phyloP scores from a whole-genome alignment of 2,329 filamentous ascomycete species.

The Pseudopithomyces chartarum region DNA sequence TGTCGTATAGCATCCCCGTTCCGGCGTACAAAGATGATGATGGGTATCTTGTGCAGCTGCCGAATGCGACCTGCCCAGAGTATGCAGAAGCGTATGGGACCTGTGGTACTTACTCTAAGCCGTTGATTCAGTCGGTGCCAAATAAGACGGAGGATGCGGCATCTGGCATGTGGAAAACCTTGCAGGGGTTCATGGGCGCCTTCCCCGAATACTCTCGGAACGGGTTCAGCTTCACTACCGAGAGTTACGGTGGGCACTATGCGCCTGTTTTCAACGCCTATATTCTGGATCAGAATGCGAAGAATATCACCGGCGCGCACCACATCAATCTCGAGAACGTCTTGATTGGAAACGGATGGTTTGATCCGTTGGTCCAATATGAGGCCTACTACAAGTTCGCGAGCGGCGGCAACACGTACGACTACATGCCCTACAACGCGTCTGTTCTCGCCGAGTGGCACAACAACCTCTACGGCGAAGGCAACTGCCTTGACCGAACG shows the following conservation, averaged over 20 bases:
- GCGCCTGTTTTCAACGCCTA: constrained; percentile 60
- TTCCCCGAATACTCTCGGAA: constrained; percentile 56
- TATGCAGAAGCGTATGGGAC: constrained; percentile 49
- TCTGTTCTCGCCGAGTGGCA: constrained; percentile 58
- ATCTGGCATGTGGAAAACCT: constrained; percentile 64
- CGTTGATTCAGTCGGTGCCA: constrained; percentile 56
- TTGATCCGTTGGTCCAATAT: constrained; percentile 61
- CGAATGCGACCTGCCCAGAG: constrained; percentile 56
- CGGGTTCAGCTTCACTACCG: constrained; percentile 61
- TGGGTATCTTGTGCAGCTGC: constrained; percentile 50
- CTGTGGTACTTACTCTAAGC: constrained; percentile 63
- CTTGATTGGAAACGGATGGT: constrained; percentile 65
- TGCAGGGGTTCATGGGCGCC: constrained; percentile 67
- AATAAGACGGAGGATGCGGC: constrained; percentile 60
- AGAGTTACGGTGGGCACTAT: constrained; percentile 65
- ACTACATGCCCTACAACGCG: constrained; percentile 58
- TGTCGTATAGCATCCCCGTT: constrained; percentile 58
- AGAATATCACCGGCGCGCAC: constrained; percentile 50
- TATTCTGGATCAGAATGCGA: constrained; percentile 54
- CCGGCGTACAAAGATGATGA: constrained; percentile 46
- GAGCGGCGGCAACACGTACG: constrained; percentile 62
- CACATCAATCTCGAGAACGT: constrained; percentile 57
- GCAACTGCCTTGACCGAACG: constrained; percentile 65
- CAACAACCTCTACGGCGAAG: constrained; percentile 64
- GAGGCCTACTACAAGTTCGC: constrained; percentile 64